Base-by-base conservation (phyloP, 2,329 filamentous ascomycete genomes). In the Phyllosticta citriasiana region DNA sequence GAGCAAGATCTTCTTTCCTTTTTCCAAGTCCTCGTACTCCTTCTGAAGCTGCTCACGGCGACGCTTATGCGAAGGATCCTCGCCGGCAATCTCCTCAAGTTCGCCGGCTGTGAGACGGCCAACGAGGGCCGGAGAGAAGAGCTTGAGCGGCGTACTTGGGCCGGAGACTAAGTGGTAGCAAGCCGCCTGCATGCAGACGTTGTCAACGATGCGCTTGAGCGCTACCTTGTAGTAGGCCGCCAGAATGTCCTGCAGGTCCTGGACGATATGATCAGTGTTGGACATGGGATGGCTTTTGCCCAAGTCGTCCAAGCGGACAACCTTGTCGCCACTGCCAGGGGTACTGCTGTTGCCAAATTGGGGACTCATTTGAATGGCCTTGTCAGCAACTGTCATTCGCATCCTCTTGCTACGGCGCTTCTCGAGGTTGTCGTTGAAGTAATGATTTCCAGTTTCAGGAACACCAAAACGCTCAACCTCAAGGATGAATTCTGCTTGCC, bases 161-260 rank as follows among this genome's bases (percentile, higher is more conserved):
- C 80, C 78, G 1, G 71, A 72, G 0, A 88, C 70, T 0, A 89
- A 74, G 62, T 77, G 77, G 66, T 84, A 72, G 53, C 82, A 79
- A 1, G 82, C 73, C 0, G 79, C 82, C 64, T 88, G 85, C 63
- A 80, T 79, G 66, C 78, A 84, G 1, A 90, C 70, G 2, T 76
- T 80, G 65, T 89, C 86, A 1, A 87, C 78, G 62, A 89, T 87
- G 0, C 84, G 79, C 66, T 82, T 82, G 12, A 76, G 76, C 0
- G 84, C 77, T 1, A 87, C 80, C 26, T 82, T 78, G 73, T 89
- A 88, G 70, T 86, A 89, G 1, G 80, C 77, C 27, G 76, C 70
- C 0, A 89, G 74, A 1, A 82, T 80, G 62, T 88, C 81, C 60
- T 87, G 82, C 4, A 88, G 79, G 9, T 84, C 78, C 35, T 81